Percentiles rank a stretch among this genome's conserved stretches.
These are phyloP conservation scores for Teratosphaeria destructans DNA, from an alignment of 2,329 filamentous ascomycete genomes.

Conservation along the genomic window DNA sequence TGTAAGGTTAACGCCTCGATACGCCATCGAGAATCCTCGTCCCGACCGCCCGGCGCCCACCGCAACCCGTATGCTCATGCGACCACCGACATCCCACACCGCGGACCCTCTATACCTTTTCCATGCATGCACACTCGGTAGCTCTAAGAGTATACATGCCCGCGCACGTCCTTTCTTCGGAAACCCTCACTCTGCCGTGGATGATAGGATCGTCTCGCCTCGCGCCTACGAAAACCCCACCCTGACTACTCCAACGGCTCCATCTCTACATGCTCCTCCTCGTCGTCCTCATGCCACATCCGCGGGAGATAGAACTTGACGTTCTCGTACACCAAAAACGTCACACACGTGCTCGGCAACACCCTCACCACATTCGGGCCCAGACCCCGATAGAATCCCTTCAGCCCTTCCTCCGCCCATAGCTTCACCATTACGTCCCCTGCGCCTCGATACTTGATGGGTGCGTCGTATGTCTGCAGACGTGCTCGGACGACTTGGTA, in stretches of 20 bases:
- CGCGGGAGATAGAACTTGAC: slow-evolving; percentile 57
- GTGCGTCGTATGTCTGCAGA: slow-evolving; percentile 80
- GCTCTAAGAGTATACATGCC: neutral
- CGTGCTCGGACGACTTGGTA: slow-evolving; percentile 86
- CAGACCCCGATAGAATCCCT: slow-evolving; percentile 85
- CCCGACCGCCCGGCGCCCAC: too few relatives aligned
- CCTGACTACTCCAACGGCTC: neutral
- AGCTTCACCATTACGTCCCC: slow-evolving; percentile 62
- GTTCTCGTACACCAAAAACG: slow-evolving; percentile 95
- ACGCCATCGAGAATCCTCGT: neutral
- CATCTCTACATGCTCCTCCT: neutral
- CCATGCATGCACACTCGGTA: neutral
- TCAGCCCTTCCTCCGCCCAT: slow-evolving; percentile 66
- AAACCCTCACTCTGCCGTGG: neutral
- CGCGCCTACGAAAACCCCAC: neutral
- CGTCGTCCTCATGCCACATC: neutral
- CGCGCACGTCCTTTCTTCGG: neutral
- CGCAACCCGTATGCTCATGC: neutral
- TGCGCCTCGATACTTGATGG: slow-evolving; percentile 60
- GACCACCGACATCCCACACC: neutral
- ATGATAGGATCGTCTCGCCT: neutral
- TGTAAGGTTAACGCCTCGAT: neutral
- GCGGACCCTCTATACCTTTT: neutral
- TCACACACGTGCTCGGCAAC: slow-evolving; percentile 89
- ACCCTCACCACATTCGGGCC: slow-evolving; percentile 84